Evolutionary conservation across 352 stramenopile genomes (phyloP), one percentile per base, ranked within the genome.

Genomic region (Pythium periplocum): DNA sequence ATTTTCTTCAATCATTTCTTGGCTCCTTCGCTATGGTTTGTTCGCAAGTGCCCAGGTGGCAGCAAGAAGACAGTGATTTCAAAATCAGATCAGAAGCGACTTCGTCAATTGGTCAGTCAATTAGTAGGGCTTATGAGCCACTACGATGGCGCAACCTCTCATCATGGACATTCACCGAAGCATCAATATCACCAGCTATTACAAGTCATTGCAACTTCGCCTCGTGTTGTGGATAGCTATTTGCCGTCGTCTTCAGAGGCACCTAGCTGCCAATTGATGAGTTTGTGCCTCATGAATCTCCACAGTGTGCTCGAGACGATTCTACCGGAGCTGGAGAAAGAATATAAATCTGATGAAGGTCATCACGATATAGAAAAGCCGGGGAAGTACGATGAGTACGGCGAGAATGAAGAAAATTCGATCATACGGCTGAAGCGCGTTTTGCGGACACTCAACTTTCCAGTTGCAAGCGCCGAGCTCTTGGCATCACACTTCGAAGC

Each of bases 1-100:
- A 65, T 90, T n/a, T 86, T 92, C 26, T 90, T 87, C 57, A 78
- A 83, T 41, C 77, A 92, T 45, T 87, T 87, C 52, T 45, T 92
- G 9, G 74, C 63, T 4, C 74, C 76, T 35, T 66, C 62, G 8
- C 33, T 91, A 35, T 40, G 68, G 12, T 78, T 76, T 39, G 47
- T 61, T 6, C 51, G 39, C 40, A 26, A 26, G 17, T 26, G 17
- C 17, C 17, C 6, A 11, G 40, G 57, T 41, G 10, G 32, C 11
- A 11, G 12, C 11, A 38, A 39, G 26, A 55, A 42, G 7, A 8
- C 38, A 12, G 7, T 42, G 38, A 42, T 12, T 42, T 26, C 55
- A 42, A 7, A 42, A 7, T 4, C 41, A 77, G 17, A 11, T 40
- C 40, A 41, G 30, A 0, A 51, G 72, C 9, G 53, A 26, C 17